Evolutionary conservation across 345 rosid genomes (phyloP).

Genomic region (Hibiscus tridactylites): DNA sequence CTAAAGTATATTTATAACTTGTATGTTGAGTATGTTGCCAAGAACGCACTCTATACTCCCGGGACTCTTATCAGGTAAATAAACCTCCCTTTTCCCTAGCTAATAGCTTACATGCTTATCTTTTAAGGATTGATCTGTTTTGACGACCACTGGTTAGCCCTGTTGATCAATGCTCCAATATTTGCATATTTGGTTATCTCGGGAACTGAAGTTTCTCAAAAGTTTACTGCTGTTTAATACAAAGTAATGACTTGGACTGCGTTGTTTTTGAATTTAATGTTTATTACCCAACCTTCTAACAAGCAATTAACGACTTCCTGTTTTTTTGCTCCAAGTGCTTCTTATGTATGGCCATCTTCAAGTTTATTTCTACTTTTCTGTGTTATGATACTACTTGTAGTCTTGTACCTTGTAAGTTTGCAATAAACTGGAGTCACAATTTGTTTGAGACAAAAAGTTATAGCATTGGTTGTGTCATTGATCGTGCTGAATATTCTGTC

Average conservation of each 20-base stretch:
- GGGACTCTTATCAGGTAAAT: constrained; percentile 79
- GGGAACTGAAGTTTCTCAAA: too few species aligned
- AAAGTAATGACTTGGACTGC: too few species aligned
- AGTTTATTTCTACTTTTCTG: not conserved
- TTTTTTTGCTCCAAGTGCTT: not conserved
- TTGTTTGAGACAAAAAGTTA: not conserved
- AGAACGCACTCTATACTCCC: constrained; percentile 76
- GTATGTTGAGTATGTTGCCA: constrained; percentile 73
- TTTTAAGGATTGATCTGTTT: not conserved
- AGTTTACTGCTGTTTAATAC: too few species aligned
- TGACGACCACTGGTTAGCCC: not conserved
- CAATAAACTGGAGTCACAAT: not conserved
- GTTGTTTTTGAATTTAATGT: too few species aligned
- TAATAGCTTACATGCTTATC: not conserved
- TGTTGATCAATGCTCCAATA: not conserved
- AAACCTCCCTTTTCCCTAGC: not conserved
- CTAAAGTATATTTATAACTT: constrained; percentile 78
- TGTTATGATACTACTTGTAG: not conserved
- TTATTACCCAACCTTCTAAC: too few species aligned
- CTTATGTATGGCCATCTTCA: not conserved
- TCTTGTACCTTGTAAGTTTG: not conserved
- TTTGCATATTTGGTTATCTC: too few species aligned
- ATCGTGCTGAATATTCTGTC: too few species aligned
- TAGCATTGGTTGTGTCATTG: not conserved
- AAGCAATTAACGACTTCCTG: not conserved